These are phyloP conservation scores for Hyphopichia buzzinii DNA, from an alignment of 1,139 yeast genomes.

Conservation along the genomic window DNA sequence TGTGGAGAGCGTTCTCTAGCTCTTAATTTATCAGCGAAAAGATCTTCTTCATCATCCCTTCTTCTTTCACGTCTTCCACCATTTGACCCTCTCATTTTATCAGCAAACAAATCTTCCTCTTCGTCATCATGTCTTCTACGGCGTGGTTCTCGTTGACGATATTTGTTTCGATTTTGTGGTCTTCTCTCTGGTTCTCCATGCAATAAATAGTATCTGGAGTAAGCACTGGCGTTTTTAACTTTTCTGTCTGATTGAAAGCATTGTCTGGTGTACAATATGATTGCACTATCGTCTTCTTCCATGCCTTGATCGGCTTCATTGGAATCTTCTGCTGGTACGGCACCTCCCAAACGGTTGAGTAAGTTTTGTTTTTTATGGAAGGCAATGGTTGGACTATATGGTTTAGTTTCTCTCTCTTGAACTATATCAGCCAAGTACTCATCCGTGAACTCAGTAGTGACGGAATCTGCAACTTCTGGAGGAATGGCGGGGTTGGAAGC, in stretches of 20 bases:
- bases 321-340: background rate
- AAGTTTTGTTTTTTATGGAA: conserved; percentile 35
- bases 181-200: conserved; percentile 73
- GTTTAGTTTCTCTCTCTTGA: conserved; percentile 36
- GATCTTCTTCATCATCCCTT: conserved; percentile 31
- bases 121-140: conserved; percentile 13
- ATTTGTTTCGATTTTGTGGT: conserved; percentile 18
- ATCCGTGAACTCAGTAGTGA: conserved; percentile 9
- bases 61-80: conserved; percentile 8
- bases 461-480: conserved; percentile 2
- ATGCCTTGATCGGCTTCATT: conserved; percentile 16
- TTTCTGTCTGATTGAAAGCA: conserved; percentile 57
- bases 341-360: conserved; percentile 29
- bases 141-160: conserved; percentile 1
- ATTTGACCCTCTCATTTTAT: conserved; percentile 11
- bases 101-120: conserved; percentile 36
- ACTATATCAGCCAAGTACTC: conserved; percentile 24
- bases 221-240: conserved; percentile 54
- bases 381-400: conserved; percentile 35
- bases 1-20: conserved; percentile 10
- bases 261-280: conserved; percentile 45
- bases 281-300: conserved; percentile 46
- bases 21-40: conserved; percentile 33
- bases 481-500: conserved; percentile 14
- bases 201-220: conserved; percentile 64